Conservation (phyloP, 345 rosid genomes). For the Gossypium stocksii region DNA sequence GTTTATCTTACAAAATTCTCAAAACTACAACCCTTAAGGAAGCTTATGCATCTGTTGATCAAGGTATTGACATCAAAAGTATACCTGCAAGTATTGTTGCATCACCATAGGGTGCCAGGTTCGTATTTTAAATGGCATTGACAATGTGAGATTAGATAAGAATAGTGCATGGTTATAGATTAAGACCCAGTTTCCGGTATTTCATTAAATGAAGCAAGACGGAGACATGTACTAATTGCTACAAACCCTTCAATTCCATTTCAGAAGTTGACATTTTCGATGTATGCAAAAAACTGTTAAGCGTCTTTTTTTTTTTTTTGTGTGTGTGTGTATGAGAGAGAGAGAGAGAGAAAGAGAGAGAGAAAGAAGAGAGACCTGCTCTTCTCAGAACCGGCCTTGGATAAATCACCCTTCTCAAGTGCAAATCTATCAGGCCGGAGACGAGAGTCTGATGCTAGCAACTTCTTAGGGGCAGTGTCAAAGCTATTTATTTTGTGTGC, state of each 20-base stretch:
- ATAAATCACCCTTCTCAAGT: constrained; percentile 68
- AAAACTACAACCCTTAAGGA: not conserved
- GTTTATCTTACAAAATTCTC: not conserved
- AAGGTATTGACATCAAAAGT: not conserved
- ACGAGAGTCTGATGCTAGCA: constrained; percentile 79
- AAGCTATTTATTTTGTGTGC: constrained; percentile 84
- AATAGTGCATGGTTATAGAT: not conserved
- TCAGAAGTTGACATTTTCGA: not conserved
- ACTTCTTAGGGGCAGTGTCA: constrained; percentile 71
- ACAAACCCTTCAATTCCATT: not conserved
- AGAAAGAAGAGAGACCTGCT: constrained; percentile 47
- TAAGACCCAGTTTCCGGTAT: not conserved
- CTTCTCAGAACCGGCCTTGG: constrained; percentile 67
- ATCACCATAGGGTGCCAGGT: not conserved
- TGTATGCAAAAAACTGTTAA: not conserved
- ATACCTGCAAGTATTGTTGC: not conserved
- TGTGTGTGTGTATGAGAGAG: not conserved
- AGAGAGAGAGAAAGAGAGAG: constrained; percentile 27
- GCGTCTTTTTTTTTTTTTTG: not conserved
- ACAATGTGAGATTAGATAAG: not conserved
- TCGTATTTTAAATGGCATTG: not conserved
- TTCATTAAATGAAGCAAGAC: too few species aligned
- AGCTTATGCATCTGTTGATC: not conserved
- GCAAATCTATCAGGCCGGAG: constrained; percentile 81
- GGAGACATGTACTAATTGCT: not conserved